Evolutionary conservation across 176 grass and related monocot species (phyloP).

Genomic region (Calamus simplicifolius): DNA sequence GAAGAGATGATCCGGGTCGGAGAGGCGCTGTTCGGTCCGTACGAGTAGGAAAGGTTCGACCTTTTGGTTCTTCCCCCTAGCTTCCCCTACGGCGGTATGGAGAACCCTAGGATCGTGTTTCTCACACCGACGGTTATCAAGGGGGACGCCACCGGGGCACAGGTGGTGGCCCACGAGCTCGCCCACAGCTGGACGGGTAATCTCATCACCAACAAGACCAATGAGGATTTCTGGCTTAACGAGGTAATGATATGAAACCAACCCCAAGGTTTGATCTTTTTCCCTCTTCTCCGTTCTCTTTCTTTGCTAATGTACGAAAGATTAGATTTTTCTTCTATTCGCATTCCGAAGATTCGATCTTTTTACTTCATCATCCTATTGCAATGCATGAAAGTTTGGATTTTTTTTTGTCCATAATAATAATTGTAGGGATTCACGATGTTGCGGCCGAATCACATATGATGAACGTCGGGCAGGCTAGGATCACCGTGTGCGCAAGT

Average conservation of each 20-base stretch:
- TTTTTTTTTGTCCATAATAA: not conserved
- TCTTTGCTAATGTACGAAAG: no score
- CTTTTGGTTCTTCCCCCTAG: slow-evolving; percentile 78
- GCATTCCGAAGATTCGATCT: no score
- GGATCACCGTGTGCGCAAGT: no score
- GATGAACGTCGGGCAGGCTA: no score
- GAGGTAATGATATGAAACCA: slow-evolving; percentile 30
- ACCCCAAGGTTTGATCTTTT: no score
- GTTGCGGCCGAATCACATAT: no score
- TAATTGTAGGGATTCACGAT: slow-evolving; percentile 74
- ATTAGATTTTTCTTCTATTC: no score
- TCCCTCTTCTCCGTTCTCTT: no score
- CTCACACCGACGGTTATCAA: slow-evolving; percentile 68
- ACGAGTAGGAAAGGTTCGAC: slow-evolving; percentile 91
- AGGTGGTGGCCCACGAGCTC: slow-evolving; percentile 86
- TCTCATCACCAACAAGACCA: slow-evolving; percentile 93
- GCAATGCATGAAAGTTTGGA: no score
- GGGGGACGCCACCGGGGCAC: slow-evolving; percentile 62
- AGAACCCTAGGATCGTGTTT: slow-evolving; percentile 92
- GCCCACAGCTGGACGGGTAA: slow-evolving; percentile 94
- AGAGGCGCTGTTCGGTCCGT: slow-evolving; percentile 71
- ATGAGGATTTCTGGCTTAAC: slow-evolving; percentile 96
- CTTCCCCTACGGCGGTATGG: slow-evolving; percentile 89
- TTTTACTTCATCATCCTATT: no score
- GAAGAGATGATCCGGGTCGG: slow-evolving; percentile 90